These are phyloP conservation scores for Immersiporthe knoxdaviesiana DNA, from an alignment of 2,329 filamentous ascomycete genomes.

Conservation along the genomic window DNA sequence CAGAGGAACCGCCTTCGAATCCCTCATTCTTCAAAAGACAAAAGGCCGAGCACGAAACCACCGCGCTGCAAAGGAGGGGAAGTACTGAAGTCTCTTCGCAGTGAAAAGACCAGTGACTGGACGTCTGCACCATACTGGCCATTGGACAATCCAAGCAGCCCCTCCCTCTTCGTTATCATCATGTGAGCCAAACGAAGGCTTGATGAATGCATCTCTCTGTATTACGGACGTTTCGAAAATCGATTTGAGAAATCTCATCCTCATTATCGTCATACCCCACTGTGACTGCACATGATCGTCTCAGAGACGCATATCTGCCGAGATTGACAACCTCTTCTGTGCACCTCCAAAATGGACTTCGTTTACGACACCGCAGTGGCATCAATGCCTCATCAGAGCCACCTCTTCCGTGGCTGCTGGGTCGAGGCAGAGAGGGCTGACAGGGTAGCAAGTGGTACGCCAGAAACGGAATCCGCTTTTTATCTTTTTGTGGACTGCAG, in stretches of 20 bases:
- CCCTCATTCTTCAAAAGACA: background rate
- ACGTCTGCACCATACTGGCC: background rate
- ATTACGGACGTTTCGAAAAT: background rate
- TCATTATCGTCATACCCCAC: background rate
- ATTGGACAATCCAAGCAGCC: background rate
- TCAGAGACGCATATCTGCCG: background rate
- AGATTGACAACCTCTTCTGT: background rate
- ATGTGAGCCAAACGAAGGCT: constrained; percentile 15
- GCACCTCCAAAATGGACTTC: constrained; percentile 18
- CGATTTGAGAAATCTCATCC: background rate
- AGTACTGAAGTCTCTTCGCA: background rate
- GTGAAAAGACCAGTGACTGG: background rate
- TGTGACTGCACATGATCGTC: background rate
- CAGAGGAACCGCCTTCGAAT: background rate
- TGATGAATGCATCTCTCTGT: background rate
- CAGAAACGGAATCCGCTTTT: background rate
- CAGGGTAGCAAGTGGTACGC: constrained; percentile 41
- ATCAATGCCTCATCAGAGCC: constrained; percentile 28
- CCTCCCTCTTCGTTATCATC: background rate
- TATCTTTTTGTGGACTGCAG: background rate
- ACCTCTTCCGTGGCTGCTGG: constrained; percentile 57
- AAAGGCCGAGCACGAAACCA: background rate
- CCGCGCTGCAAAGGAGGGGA: background rate
- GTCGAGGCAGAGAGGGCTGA: constrained; percentile 58
- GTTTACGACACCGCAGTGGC: constrained; percentile 15